phyloP scores from a whole-genome alignment of 140 eudicot genomes.

The Oenanthe javanica region DNA sequence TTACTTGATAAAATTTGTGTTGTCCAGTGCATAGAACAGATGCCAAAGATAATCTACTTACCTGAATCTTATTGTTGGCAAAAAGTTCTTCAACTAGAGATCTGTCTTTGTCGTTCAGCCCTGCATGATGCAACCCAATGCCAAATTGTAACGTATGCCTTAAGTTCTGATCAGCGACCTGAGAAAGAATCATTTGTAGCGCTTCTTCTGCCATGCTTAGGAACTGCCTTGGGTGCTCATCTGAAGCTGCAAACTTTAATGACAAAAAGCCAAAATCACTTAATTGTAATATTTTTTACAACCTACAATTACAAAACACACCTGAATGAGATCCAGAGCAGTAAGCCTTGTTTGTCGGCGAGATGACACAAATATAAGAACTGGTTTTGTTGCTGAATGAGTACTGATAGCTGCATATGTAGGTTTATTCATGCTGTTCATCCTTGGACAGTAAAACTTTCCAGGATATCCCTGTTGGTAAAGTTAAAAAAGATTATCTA shows the following conservation, averaged over 20 bases:
- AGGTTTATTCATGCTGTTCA: slow-evolving; percentile 99
- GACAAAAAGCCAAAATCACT: slow-evolving; percentile 17
- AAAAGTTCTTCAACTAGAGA: slow-evolving; percentile 96
- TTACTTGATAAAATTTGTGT: not conserved
- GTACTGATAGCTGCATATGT: slow-evolving; percentile 96
- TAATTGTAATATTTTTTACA: not conserved
- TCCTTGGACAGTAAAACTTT: slow-evolving; percentile 95
- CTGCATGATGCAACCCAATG: slow-evolving; percentile 97
- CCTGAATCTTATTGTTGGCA: slow-evolving; percentile 99
- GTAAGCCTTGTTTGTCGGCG: slow-evolving; percentile 98
- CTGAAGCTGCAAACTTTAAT: slow-evolving; percentile 87
- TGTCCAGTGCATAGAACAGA: not conserved
- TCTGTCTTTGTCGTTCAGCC: slow-evolving; percentile 90
- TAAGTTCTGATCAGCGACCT: slow-evolving; percentile 89
- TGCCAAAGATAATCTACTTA: slow-evolving; percentile 9
- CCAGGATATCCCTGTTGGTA: slow-evolving; percentile 89
- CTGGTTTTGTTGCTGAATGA: slow-evolving; percentile 96
- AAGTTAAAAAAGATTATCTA: not conserved
- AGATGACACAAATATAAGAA: slow-evolving; percentile 91
- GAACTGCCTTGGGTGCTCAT: slow-evolving; percentile 90
- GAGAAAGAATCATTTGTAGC: slow-evolving; percentile 93
- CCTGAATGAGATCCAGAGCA: slow-evolving; percentile 98
- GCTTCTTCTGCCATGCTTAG: slow-evolving; percentile 70
- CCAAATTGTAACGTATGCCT: slow-evolving; percentile 96
- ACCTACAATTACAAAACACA: slow-evolving; percentile 10